A percentile compares a stretch with the other conserved stretches of the same genome.
phyloP scores from a whole-genome alignment of 2,329 filamentous ascomycete species.

The Pseudocercospora eumusae region DNA sequence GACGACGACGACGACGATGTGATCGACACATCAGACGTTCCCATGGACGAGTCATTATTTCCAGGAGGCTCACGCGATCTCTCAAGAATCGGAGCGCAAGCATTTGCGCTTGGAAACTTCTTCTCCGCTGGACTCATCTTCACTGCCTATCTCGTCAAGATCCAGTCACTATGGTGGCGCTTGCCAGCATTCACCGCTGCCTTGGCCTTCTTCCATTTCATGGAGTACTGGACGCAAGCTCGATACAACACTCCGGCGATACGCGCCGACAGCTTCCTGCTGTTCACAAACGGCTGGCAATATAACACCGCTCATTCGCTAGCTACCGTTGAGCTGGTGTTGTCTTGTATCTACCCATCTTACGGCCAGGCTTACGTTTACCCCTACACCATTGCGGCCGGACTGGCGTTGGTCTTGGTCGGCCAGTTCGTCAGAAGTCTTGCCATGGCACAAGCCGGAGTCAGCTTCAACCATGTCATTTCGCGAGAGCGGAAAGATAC shows the following conservation, averaged over 20 bases:
- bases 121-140: slow-evolving; percentile 41
- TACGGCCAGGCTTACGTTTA: slow-evolving; percentile 47
- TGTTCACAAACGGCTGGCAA: slow-evolving; percentile 78
- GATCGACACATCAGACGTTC: slow-evolving; percentile 18
- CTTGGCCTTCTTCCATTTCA: slow-evolving; percentile 85
- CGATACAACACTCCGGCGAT: slow-evolving; percentile 76
- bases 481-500: slow-evolving; percentile 67
- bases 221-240: slow-evolving; percentile 92
- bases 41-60: slow-evolving; percentile 41
- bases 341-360: slow-evolving; percentile 48
- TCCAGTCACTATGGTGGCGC: slow-evolving; percentile 51
- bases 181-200: slow-evolving; percentile 63
- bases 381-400: slow-evolving; percentile 54
- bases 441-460: slow-evolving; percentile 86
- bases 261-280: slow-evolving; percentile 73
- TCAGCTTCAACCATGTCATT: slow-evolving; percentile 85
- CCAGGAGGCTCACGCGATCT: slow-evolving; percentile 49
- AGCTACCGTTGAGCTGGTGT: slow-evolving; percentile 71
- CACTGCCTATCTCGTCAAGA: slow-evolving; percentile 28
- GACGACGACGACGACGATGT: slow-evolving; percentile 18
- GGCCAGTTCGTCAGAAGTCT: slow-evolving; percentile 76
- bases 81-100: slow-evolving; percentile 50
- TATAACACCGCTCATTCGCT: slow-evolving; percentile 81
- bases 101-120: slow-evolving; percentile 48
- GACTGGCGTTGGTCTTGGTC: slow-evolving; percentile 62